Base-by-base conservation (phyloP, 352 stramenopile genomes). In the Globisporangium okanoganense region DNA sequence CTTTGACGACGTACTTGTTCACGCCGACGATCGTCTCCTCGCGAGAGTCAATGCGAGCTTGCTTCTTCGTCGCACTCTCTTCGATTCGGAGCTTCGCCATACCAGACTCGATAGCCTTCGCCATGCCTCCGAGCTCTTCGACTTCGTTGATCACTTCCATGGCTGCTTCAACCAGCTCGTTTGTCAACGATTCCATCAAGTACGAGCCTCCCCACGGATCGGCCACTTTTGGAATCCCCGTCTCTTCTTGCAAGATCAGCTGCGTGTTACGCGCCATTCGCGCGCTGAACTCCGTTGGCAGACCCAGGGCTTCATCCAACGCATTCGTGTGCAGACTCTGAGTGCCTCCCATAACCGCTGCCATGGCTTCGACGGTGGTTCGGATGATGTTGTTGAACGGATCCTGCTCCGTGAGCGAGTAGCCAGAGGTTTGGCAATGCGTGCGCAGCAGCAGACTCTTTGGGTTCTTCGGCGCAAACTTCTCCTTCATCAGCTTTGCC, bases 311-410 rank as follows among this genome's bases (percentile, higher is more conserved):
- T 81, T 99, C 97, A 73, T 99, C 97, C 64, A 98, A 90, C 36
- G 92, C 92, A 66, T 99, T 99, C 25, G 97, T 99, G 66, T 99
- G 97, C 40, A 99, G 82, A 76, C 87, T 98, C 78, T 99, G 97
- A 5, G 97, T 99, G 36, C 97, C 97, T 61, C 96, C 76, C 78
- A 88, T 88, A 31, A 88, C 76, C 35, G 75, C 70, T 38, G 76
- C 76, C 79, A 88, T 88, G 25, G 96, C 97, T 76, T 99, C 97
- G 33, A 99, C 89, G 1, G 97, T 98, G 22, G 97, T 99, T 58
- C 97, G 87, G 64, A 99, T 96, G 49, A 99, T 90, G 65, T 99
- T 99, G 69, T 99, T 99, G 74, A 98, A 97, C 58, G 96, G 96
- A 66, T 99, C 96, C 65, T 98, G 94, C 66, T 98, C 96, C 4